Evolutionary conservation across 208 protist species (phyloP), one percentile per base, ranked within the genome.

Genomic region (Tetramitus jugosus): DNA sequence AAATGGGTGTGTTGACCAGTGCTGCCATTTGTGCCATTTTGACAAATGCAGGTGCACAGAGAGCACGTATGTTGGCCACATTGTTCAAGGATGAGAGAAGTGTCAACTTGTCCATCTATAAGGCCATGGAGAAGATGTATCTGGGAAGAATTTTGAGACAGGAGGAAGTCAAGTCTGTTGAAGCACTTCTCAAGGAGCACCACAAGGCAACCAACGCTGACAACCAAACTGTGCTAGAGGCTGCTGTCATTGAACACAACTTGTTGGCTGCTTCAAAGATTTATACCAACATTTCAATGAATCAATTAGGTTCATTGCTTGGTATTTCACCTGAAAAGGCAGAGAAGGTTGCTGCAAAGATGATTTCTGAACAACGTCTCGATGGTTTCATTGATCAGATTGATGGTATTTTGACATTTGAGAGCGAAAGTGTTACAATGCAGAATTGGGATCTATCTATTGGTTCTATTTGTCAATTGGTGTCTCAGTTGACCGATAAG

Each of bases 201-300:
- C 85, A 90, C n/a, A 61, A 80, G 23, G 81, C 85, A 20, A 61
- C 26, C 13, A 83, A 86, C 45, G 74, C 62, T 23, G 40, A 69
- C 39, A 80, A 45, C 20, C n/a, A 23, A 39, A 83, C 82, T 7
- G 62, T 76, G 2, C 68, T 89, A 0, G 42, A 79, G 26, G 26
- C 40, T 1, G 87, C 87, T 1, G 82, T 91, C 33, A 86, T 94
- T 42, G 92, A 98, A 82, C 94, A 98, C 85, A 97, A 97, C 81
- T 81, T 97, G 17, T 84, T 91, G 4, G 81, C 91, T 26, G 82
- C 91, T 14, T 91, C 86, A 31, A 84, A 86, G 45, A 60, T 96
- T n/a, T 98, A 97, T 86, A 86, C 88, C 43, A 97, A 95, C 79
- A 96, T 97, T 78, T 84, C 87, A 39, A 92, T 98, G 78, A 79